These are phyloP conservation scores for Fonsecaea erecta DNA, from an alignment of 2,329 filamentous ascomycete species.

Conservation along the genomic window DNA sequence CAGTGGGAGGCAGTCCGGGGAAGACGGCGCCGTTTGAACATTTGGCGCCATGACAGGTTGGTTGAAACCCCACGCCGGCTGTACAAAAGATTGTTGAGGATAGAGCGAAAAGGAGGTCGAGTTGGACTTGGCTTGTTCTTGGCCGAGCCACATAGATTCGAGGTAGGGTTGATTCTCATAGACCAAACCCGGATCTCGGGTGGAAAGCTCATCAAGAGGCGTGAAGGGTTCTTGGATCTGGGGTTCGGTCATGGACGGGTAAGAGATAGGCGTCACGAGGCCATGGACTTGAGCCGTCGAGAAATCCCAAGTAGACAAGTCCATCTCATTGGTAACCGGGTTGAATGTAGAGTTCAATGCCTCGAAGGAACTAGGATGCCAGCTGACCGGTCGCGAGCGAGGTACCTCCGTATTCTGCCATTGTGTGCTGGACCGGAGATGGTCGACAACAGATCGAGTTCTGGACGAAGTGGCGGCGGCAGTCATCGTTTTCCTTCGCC, in stretches of 20 bases:
- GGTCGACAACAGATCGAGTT: conserved; percentile 35
- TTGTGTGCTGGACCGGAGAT: conserved; percentile 28
- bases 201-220: conserved; percentile 32
- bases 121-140: conserved; percentile 5
- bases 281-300: conserved; percentile 36
- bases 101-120: conserved; percentile 9
- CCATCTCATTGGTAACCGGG: conserved; percentile 10
- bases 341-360: conserved; percentile 15
- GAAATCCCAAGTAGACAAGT: conserved; percentile 22
- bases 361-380: conserved; percentile 35
- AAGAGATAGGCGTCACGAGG: conserved; percentile 36
- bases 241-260: conserved; percentile 34
- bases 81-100: background rate
- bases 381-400: conserved; percentile 36
- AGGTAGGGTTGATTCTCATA: conserved; percentile 16
- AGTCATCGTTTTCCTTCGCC: conserved; percentile 35
- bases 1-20: conserved; percentile 33
- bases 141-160: conserved; percentile 23
- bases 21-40: conserved; percentile 36
- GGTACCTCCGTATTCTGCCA: conserved; percentile 14
- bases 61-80: conserved; percentile 20
- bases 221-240: conserved; percentile 35
- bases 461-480: conserved; percentile 26
- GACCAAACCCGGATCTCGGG: conserved; percentile 10
- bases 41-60: conserved; percentile 11